A percentile compares a stretch with the other conserved stretches of the same genome.
phyloP scores from a whole-genome alignment of 345 rosid genomes.

The Trapa bicornis region DNA sequence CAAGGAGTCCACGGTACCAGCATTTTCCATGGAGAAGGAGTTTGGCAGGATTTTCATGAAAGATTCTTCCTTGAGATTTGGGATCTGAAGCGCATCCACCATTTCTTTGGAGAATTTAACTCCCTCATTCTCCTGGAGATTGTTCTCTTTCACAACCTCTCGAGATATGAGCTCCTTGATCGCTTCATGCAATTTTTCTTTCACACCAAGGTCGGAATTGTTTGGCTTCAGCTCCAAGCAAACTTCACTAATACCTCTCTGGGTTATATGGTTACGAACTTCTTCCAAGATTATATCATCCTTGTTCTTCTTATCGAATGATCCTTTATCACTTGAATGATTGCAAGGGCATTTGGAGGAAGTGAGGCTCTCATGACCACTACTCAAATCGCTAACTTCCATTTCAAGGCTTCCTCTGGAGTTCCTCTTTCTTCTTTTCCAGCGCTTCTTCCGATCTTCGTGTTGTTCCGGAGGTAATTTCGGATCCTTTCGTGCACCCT shows the following conservation, averaged over 20 bases:
- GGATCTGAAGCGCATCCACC: slow-evolving; percentile 70
- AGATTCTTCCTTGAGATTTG: slow-evolving; percentile 71
- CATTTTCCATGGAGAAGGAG: slow-evolving; percentile 39
- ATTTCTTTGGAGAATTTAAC: slow-evolving; percentile 50
- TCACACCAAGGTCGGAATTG: slow-evolving; percentile 30
- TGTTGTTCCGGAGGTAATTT: slow-evolving; percentile 35
- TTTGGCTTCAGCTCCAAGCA: slow-evolving; percentile 11
- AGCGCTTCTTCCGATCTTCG: slow-evolving; percentile 38
- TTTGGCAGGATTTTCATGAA: slow-evolving; percentile 61
- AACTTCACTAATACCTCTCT: slow-evolving; percentile 22
- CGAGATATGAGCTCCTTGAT: slow-evolving; percentile 56
- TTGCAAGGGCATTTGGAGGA: slow-evolving; percentile 17
- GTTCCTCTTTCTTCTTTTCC: slow-evolving; percentile 33
- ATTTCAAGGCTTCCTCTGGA: slow-evolving; percentile 46
- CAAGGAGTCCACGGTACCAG: slow-evolving; percentile 30
- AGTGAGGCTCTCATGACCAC: slow-evolving; percentile 11
- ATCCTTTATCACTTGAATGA: slow-evolving; percentile 22
- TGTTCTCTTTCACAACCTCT: slow-evolving; percentile 44
- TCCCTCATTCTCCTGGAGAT: slow-evolving; percentile 31
- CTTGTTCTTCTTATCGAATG: slow-evolving; percentile 30
- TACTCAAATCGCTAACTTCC: slow-evolving; percentile 22
- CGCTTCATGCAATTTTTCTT: slow-evolving; percentile 60
- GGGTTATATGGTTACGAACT: slow-evolving; percentile 47
- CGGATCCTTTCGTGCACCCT: slow-evolving; percentile 24
- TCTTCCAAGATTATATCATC: slow-evolving; percentile 52